Conservation (phyloP, 805 yeast genomes). For the Candida krabiensis region DNA sequence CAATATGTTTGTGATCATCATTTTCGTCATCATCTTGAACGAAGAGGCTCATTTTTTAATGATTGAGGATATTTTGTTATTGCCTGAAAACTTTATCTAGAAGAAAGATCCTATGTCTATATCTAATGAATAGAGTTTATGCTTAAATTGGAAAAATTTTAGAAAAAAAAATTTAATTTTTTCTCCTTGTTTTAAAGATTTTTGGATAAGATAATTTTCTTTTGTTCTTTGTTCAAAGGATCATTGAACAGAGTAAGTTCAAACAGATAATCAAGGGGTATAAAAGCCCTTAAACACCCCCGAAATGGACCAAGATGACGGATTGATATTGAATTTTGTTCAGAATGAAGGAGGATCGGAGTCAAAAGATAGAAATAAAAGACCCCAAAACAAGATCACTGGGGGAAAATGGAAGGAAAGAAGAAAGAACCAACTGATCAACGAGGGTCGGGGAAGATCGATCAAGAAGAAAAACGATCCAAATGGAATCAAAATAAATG, state of each 20-base stretch:
- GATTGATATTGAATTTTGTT: conserved; percentile 73
- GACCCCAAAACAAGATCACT: conserved; percentile 42
- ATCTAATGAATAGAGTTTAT: too few species aligned
- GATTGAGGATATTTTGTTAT: too few species aligned
- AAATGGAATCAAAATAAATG: conserved; percentile 13
- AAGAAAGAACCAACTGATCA: conserved; percentile 54
- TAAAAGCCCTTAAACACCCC: conserved; percentile 5
- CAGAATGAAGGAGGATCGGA: conserved; percentile 35
- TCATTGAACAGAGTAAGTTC: too few species aligned
- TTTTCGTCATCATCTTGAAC: conserved; percentile 22
- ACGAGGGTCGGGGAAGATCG: conserved; percentile 43
- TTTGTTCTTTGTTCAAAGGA: too few species aligned
- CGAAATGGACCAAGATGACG: conserved; percentile 52
- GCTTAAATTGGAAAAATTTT: too few species aligned
- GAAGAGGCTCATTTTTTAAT: conserved; percentile 27
- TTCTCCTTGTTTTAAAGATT: too few species aligned
- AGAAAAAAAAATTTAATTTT: neutral
- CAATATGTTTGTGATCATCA: conserved; percentile 6
- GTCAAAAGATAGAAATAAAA: conserved; percentile 15
- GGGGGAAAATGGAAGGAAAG: conserved; percentile 88
- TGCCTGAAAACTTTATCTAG: neutral
- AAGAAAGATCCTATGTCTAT: too few species aligned
- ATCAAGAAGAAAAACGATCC: conserved; percentile 16
- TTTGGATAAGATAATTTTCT: too few species aligned
- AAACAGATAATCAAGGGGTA: neutral